Conservation (phyloP, 768 basidiomycete genomes). For the Hirschioporus abietinus region DNA sequence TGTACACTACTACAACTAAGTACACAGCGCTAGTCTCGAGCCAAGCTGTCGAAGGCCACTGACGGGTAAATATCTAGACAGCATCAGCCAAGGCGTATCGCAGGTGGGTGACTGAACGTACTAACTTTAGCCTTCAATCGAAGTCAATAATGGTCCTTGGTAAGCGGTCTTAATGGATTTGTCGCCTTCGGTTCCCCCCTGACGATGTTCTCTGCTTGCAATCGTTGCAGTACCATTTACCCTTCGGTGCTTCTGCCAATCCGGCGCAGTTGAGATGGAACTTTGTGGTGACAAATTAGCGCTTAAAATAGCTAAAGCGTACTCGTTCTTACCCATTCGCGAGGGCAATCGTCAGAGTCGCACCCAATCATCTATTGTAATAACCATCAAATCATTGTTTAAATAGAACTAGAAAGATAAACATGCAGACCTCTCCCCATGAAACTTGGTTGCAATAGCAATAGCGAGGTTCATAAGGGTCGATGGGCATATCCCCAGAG, state of each 20-base stretch:
- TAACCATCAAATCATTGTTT: conserved; percentile 4
- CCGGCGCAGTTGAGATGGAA: conserved; percentile 71
- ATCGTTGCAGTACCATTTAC: conserved; percentile 65
- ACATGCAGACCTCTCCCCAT: conserved; percentile 63
- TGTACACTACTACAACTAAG: too few species aligned
- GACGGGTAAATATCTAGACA: too few species aligned
- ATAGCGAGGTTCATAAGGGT: conserved; percentile 56
- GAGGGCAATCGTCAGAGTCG: conserved; percentile 62
- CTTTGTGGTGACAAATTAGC: conserved; percentile 28
- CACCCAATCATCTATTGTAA: conserved; percentile 77
- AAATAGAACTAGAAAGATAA: neutral
- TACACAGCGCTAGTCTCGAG: too few species aligned
- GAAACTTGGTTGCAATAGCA: conserved; percentile 80
- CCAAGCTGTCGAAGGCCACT: too few species aligned
- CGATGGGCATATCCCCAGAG: conserved; percentile 14
- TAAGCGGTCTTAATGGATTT: neutral
- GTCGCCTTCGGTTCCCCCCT: conserved; percentile 20
- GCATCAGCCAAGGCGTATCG: too few species aligned
- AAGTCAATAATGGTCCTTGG: neutral
- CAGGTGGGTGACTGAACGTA: too few species aligned
- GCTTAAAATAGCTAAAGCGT: neutral
- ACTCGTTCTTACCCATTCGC: conserved; percentile 69
- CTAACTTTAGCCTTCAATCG: too few species aligned
- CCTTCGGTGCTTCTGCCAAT: conserved; percentile 48
- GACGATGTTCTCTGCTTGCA: conserved; percentile 39